These are phyloP conservation scores for Isabelozyma pseudorhagii DNA, from an alignment of 805 yeast genomes.

Conservation along the genomic window DNA sequence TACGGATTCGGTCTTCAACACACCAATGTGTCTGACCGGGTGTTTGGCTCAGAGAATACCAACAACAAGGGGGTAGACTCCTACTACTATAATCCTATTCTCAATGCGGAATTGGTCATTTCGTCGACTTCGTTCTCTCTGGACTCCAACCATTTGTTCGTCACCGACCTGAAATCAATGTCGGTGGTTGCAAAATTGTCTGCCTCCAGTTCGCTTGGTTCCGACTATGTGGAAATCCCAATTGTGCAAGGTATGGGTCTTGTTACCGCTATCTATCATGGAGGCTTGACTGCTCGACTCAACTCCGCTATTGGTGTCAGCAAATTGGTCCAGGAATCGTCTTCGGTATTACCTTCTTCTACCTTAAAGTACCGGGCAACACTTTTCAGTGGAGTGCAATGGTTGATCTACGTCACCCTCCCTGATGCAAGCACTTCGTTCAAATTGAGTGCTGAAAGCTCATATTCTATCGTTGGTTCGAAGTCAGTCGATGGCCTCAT, in stretches of 20 bases:
- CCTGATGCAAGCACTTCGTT: slow-evolving; percentile 36
- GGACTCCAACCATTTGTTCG: slow-evolving; percentile 29
- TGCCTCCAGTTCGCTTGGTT: slow-evolving; percentile 16
- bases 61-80: slow-evolving; percentile 36
- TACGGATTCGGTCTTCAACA: slow-evolving; percentile 66
- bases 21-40: slow-evolving; percentile 41
- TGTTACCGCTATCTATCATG: slow-evolving; percentile 59
- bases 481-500: slow-evolving; percentile 45
- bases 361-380: slow-evolving; percentile 51
- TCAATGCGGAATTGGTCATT: slow-evolving; percentile 52
- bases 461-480: slow-evolving; percentile 42
- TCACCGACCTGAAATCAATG: slow-evolving; percentile 47
- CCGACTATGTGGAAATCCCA: slow-evolving; percentile 50
- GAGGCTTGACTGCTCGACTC: slow-evolving; percentile 47
- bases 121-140: slow-evolving; percentile 49
- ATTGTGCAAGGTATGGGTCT: slow-evolving; percentile 83
- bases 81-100: slow-evolving; percentile 56
- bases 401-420: slow-evolving; percentile 65
- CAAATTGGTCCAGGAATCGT: slow-evolving; percentile 19
- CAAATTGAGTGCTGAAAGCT: slow-evolving; percentile 24
- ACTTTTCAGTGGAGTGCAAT: slow-evolving; percentile 53
- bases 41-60: slow-evolving; percentile 46
- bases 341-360: slow-evolving; percentile 31
- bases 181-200: slow-evolving; percentile 46
- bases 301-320: slow-evolving; percentile 23